A percentile compares a stretch with the other conserved stretches of the same genome.
phyloP scores from a whole-genome alignment of 345 rosid species.

The Rubroshorea leprosula region DNA sequence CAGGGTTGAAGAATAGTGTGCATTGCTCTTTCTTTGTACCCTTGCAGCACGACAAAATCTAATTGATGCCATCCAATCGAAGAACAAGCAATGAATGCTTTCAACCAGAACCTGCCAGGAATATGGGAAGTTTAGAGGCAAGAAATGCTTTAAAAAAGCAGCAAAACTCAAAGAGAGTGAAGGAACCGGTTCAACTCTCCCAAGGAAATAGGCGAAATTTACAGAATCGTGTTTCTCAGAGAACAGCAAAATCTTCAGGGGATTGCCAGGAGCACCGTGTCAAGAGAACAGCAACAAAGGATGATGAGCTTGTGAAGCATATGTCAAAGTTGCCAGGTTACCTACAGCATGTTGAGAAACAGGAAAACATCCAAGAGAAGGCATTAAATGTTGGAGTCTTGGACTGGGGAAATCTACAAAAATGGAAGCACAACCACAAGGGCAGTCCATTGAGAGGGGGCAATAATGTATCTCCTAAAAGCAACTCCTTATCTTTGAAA shows the following conservation, averaged over 20 bases:
- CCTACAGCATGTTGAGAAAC: constrained; percentile 50
- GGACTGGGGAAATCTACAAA: constrained; percentile 69
- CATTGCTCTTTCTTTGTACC: neutral
- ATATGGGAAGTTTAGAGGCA: constrained; percentile 32
- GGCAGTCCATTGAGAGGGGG: constrained; percentile 20
- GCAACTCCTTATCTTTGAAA: constrained; percentile 18
- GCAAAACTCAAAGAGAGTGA: constrained; percentile 27
- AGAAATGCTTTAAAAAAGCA: constrained; percentile 33
- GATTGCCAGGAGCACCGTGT: constrained; percentile 19
- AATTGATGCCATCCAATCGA: constrained; percentile 20
- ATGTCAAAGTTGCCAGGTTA: constrained; percentile 74
- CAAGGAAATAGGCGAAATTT: constrained; percentile 19
- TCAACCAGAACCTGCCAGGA: constrained; percentile 9
- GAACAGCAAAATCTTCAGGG: constrained; percentile 28
- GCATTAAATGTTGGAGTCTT: constrained; percentile 78
- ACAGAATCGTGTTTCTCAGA: constrained; percentile 8
- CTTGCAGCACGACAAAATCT: constrained; percentile 17
- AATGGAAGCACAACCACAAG: constrained; percentile 43
- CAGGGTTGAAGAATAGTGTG: no score
- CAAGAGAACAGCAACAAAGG: constrained; percentile 27
- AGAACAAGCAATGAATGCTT: constrained; percentile 17
- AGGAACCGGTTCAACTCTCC: constrained; percentile 27
- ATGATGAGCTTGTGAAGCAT: constrained; percentile 70
- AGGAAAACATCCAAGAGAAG: constrained; percentile 41
- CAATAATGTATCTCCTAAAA: constrained; percentile 22